Evolutionary conservation across 2,329 filamentous ascomycete species (phyloP), one percentile per base, ranked within the genome.

Genomic region (Xylariaceae sp.): DNA sequence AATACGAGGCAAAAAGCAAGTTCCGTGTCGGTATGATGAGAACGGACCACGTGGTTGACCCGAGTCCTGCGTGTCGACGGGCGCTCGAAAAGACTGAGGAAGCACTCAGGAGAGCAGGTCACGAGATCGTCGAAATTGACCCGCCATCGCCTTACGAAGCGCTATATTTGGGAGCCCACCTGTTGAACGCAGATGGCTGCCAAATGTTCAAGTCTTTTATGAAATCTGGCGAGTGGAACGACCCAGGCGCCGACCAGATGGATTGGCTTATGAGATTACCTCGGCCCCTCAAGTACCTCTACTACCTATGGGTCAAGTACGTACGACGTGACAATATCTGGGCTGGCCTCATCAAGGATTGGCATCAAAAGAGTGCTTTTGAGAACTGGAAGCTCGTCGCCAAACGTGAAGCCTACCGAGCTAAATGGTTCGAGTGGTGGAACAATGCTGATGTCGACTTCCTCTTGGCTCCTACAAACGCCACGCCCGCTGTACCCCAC

Each of bases 241-340:
- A 96, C 59, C 66, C 76, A 0, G 90, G 90, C 13, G 88, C 87
- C 2, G 73, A 73, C 18, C 84, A 90, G 61, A 81, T 96, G 71
- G 73, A 78, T 39, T 79, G 75, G 53, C 81, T 90, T 59, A 88
- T 89, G 69, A 72, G 71, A 32, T 74, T 95, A 12, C 85, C 88
- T 12, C 70, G 81, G 6, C 79, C 85, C 4, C 58, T 95, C 52
- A 88, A 89, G 61, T 94, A 85, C 62, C 56, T 93, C n/a, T 88
- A 95, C 68, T 93, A 89, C 61, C 77, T 89, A 4, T 96, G 86
- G 76, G 83, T 93, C n/a, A 85, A 84, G 56, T 94, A 95, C 61
- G 70, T 96, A 47, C 79, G 81, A 40, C 68, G 81, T 9, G 89
- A 96, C 60, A 62, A 69, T 1, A 65, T 90, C 37, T 95, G 89